Evolutionary conservation across 169 alveolate genomes (phyloP), one percentile per base, ranked within the genome.

Genomic region (Plasmodium blacklocki): DNA sequence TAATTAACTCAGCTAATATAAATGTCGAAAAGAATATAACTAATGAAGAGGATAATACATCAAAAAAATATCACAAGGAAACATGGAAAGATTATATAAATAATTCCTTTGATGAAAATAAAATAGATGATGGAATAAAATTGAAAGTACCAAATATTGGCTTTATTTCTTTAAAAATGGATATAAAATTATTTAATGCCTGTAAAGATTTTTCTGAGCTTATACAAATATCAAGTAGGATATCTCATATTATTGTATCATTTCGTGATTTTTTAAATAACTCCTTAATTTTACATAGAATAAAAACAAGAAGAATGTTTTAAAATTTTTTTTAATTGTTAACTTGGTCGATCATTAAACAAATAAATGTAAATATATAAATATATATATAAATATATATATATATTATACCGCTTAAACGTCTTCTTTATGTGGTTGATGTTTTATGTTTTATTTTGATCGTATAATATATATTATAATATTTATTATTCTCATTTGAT

Each of bases 121-220:
- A 14, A 62, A 67, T 56, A 29, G 15, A 4, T 19, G 74, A 74
- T 19, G 64, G 7, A 18, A 58, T 54, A 18, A 11, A 12, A 15
- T 1, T 11, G 54, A 62, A 62, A 58, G 11, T 52, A 14, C 91
- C 91, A 21, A 83, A 83, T 63, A 85, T 83, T 29, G 91, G 91
- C 12, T 83, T 83, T 63, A 60, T 83, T 19, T 62, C 91, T 18
- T n/a, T 83, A 18, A 67, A 70, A 58, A 71, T 83, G 91, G 91
- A 83, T 50, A 14, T 29, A 19, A 50, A 83, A 72, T 58, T 83
- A 62, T 83, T 83, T 63, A 23, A 9, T 29, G 39, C 39, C 14
- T 83, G 91, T 58, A 83, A 68, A 72, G 91, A 83, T 18, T 83
- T 83, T 50, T 63, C 91, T 39, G 91, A 83, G 49, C 50, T 83